Conservation (phyloP, 805 yeast genomes). For the Pichia manshurica region DNA sequence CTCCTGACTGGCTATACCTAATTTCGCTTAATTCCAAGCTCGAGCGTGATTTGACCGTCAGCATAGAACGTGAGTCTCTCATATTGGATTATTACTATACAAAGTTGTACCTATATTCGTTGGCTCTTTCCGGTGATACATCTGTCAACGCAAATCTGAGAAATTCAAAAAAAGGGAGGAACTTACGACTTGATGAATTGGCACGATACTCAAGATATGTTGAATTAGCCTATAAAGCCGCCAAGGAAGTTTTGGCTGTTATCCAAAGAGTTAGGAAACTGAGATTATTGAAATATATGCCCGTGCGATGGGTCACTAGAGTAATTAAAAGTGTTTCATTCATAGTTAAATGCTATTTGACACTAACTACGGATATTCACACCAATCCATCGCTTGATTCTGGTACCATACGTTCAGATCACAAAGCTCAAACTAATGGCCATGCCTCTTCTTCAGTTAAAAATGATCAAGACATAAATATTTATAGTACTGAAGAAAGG, state of each 20-base stretch:
- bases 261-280: conserved; percentile 65
- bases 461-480: neutral
- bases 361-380: conserved; percentile 38
- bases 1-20: conserved; percentile 16
- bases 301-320: conserved; percentile 87
- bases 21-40: conserved; percentile 33
- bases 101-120: conserved; percentile 74
- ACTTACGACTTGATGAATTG: conserved; percentile 60
- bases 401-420: neutral
- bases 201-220: conserved; percentile 71
- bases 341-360: conserved; percentile 76
- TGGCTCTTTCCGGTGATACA: conserved; percentile 58
- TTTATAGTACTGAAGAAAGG: neutral
- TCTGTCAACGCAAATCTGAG: conserved; percentile 30
- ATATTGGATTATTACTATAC: conserved; percentile 82
- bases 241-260: conserved; percentile 68
- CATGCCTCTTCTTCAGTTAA: neutral
- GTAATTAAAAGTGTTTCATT: conserved; percentile 86
- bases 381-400: conserved; percentile 12
- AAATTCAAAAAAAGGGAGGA: conserved; percentile 24
- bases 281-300: conserved; percentile 67
- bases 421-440: neutral
- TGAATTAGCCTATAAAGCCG: conserved; percentile 76
- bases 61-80: conserved; percentile 62
- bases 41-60: conserved; percentile 34